These are phyloP conservation scores for Byssoonygena ceratinophila DNA, from an alignment of 2,329 filamentous ascomycete species.

Conservation along the genomic window DNA sequence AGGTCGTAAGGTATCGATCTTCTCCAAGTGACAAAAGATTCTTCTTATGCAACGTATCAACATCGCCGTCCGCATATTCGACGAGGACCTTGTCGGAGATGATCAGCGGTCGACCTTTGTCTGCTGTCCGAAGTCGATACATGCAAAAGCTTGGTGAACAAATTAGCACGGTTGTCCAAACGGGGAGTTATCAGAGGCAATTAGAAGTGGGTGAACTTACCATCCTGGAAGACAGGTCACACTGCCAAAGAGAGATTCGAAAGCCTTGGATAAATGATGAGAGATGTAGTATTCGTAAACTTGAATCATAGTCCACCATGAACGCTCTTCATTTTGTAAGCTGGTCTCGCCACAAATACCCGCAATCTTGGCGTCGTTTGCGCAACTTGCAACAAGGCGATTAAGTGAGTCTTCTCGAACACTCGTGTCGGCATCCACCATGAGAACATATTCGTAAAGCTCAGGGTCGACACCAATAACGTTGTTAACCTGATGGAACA, in stretches of 20 bases:
- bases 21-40: constrained; percentile 88
- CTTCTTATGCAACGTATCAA: constrained; percentile 92
- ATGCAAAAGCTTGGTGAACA: constrained; percentile 73
- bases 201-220: constrained; percentile 48
- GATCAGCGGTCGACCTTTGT: constrained; percentile 88
- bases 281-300: constrained; percentile 99
- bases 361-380: constrained; percentile 89
- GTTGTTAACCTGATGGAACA: constrained; percentile 99
- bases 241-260: constrained; percentile 93
- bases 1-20: constrained; percentile 90
- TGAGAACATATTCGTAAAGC: constrained; percentile 90
- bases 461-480: constrained; percentile 97
- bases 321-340: constrained; percentile 86
- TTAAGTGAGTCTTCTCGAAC: constrained; percentile 89
- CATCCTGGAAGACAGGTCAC: constrained; percentile 98
- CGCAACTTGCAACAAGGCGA: constrained; percentile 80
- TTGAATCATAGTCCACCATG: constrained; percentile 99
- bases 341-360: constrained; percentile 97
- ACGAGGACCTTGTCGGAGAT: constrained; percentile 78
- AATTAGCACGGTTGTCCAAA: constrained; percentile 29
- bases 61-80: constrained; percentile 78
- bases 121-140: constrained; percentile 89
- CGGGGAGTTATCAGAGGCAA: neutral
- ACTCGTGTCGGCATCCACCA: constrained; percentile 95
- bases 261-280: constrained; percentile 91